phyloP scores from a whole-genome alignment of 305 asterid species.

The Stenogyne calaminthoides region DNA sequence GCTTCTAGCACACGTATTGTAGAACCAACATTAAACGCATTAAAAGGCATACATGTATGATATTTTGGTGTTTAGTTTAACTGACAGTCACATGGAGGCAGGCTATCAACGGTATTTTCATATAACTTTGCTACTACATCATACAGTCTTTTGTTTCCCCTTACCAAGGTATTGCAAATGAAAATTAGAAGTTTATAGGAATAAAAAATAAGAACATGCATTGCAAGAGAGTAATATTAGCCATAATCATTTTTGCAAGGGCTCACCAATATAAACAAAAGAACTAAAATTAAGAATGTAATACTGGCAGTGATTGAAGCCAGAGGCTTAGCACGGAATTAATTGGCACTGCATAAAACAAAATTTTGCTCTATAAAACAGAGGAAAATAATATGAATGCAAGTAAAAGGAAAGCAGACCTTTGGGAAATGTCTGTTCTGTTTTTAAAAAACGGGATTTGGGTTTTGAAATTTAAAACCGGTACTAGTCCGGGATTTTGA shows the following conservation, averaged over 20 bases:
- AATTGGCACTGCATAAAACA: constrained; percentile 13
- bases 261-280: constrained; percentile 1
- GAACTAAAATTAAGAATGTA: constrained; percentile 5
- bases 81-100: constrained; percentile 1
- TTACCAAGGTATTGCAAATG: constrained; percentile 11
- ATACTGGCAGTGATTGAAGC: background rate
- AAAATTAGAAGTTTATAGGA: background rate
- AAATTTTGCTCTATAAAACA: constrained; percentile 5
- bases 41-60: background rate
- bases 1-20: background rate
- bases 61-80: constrained; percentile 1
- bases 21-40: constrained; percentile 1
- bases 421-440: no score
- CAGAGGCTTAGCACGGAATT: background rate
- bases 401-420: background rate
- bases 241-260: background rate
- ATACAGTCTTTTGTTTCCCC: constrained; percentile 10
- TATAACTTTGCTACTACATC: background rate
- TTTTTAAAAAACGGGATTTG: no score
- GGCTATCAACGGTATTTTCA: background rate
- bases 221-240: background rate
- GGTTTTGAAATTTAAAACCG: no score
- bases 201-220: background rate
- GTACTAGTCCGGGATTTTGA: no score
- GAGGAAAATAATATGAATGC: background rate